A percentile compares a stretch with the other conserved stretches of the same genome.
phyloP scores from a whole-genome alignment of 306 rosid genomes.

The Pueraria montana region DNA sequence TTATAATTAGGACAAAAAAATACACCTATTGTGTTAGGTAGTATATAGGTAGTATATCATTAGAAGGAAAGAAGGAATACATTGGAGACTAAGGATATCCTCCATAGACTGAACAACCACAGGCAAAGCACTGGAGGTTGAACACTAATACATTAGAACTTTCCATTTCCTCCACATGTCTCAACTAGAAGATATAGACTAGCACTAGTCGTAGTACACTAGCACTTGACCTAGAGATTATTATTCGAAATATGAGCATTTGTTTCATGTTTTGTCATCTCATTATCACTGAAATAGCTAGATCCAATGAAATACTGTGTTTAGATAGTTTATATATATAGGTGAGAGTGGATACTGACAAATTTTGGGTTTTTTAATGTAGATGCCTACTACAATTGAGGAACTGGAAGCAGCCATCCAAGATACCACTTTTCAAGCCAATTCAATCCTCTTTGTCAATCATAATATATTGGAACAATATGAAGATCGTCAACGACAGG shows the following conservation, averaged over 20 bases:
- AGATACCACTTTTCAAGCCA: constrained; percentile 79
- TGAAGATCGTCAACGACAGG: constrained; percentile 77
- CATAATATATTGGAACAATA: constrained; percentile 84
- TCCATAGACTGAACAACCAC: not conserved
- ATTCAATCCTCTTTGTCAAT: constrained; percentile 82
- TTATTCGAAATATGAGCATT: constrained; percentile 1
- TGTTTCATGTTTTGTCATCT: not conserved
- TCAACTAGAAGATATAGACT: not conserved
- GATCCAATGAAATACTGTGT: not conserved
- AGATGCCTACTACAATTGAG: constrained; percentile 98
- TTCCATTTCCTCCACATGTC: not conserved
- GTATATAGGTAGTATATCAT: not conserved
- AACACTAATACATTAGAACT: not conserved
- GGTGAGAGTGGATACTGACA: constrained; percentile 14
- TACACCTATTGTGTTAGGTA: not conserved
- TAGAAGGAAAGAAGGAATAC: constrained; percentile 19
- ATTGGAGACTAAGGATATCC: not conserved
- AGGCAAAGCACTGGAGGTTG: not conserved
- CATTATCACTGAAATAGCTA: not conserved
- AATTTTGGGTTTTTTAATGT: constrained; percentile 35
- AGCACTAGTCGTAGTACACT: not conserved
- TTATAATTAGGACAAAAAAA: not conserved
- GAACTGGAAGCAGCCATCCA: constrained; percentile 91
- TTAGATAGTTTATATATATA: not conserved
- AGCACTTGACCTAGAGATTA: not conserved